A percentile compares a stretch with the other conserved stretches of the same genome.
These are phyloP conservation scores for Monilinia fructicola DNA, from an alignment of 2,329 filamentous ascomycete species.

Conservation along the genomic window DNA sequence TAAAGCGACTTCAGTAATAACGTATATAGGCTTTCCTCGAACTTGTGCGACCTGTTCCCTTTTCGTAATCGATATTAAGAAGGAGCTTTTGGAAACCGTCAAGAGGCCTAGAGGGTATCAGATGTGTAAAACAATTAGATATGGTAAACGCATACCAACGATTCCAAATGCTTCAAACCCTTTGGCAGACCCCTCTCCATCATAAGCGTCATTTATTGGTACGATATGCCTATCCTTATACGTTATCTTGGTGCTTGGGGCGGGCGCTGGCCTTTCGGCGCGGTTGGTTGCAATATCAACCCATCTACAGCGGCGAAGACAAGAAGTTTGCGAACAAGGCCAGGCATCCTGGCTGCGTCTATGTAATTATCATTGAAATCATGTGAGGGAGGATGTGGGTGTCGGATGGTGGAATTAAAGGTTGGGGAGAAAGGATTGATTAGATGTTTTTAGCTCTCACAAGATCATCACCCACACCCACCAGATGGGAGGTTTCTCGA, in stretches of 20 bases:
- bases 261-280: slow-evolving; percentile 36
- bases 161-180: slow-evolving; percentile 42
- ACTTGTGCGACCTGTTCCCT: slow-evolving; percentile 88
- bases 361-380: slow-evolving; percentile 29
- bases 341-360: slow-evolving; percentile 39
- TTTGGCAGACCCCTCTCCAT: slow-evolving; percentile 28
- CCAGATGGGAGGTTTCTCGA: neutral
- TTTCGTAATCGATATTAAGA: slow-evolving; percentile 81
- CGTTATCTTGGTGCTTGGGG: slow-evolving; percentile 37
- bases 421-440: slow-evolving; percentile 10
- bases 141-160: slow-evolving; percentile 37
- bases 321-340: slow-evolving; percentile 40
- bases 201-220: slow-evolving; percentile 29
- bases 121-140: slow-evolving; percentile 2
- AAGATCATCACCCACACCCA: slow-evolving; percentile 10
- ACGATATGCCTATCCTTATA: slow-evolving; percentile 38
- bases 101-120: slow-evolving; percentile 65
- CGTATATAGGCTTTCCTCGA: slow-evolving; percentile 77
- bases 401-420: slow-evolving; percentile 2
- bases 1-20: slow-evolving; percentile 84
- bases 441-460: slow-evolving; percentile 16
- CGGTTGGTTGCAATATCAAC: slow-evolving; percentile 40
- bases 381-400: neutral
- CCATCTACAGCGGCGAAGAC: slow-evolving; percentile 42
- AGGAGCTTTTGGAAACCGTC: slow-evolving; percentile 75